phyloP scores from a whole-genome alignment of 108 stramenopile genomes.

The Nitzschia palea region DNA sequence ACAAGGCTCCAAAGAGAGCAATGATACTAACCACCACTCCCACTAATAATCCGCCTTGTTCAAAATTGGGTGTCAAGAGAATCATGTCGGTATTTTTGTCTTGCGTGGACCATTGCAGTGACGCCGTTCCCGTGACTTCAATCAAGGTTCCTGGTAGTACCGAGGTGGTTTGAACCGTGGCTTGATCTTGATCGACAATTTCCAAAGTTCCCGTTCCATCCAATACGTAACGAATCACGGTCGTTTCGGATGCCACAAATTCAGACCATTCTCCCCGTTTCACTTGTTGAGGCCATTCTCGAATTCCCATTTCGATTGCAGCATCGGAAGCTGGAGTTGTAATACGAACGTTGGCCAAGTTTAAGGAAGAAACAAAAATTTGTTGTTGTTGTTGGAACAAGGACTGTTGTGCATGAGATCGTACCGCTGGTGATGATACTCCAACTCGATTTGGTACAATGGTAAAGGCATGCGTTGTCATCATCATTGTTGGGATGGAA shows the following conservation, averaged over 20 bases:
- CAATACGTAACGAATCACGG: conserved; percentile 57
- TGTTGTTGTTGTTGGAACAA: too few species aligned
- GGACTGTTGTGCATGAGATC: too few species aligned
- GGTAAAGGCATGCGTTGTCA: too few species aligned
- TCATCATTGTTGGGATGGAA: too few species aligned
- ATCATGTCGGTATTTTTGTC: conserved; percentile 47
- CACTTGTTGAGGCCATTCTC: conserved; percentile 67
- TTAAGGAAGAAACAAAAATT: too few species aligned
- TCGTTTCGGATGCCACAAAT: conserved; percentile 23
- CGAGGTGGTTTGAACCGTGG: not conserved
- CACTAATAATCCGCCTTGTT: conserved; percentile 53
- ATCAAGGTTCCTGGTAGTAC: conserved; percentile 53
- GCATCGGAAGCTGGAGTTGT: conserved; percentile 42
- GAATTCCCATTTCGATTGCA: conserved; percentile 50
- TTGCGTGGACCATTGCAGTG: conserved; percentile 48
- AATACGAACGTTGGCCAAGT: conserved; percentile 8
- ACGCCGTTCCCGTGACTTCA: conserved; percentile 54
- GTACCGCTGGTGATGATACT: too few species aligned
- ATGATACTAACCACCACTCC: conserved; percentile 49
- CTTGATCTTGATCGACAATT: conserved; percentile 32
- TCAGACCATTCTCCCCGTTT: conserved; percentile 44
- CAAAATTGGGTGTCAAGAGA: conserved; percentile 64
- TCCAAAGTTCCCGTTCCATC: conserved; percentile 47
- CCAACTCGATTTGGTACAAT: too few species aligned
- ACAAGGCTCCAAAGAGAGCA: conserved; percentile 51